phyloP scores from a whole-genome alignment of 192 early-diverging fungal species.

The Coemansia javaensis region DNA sequence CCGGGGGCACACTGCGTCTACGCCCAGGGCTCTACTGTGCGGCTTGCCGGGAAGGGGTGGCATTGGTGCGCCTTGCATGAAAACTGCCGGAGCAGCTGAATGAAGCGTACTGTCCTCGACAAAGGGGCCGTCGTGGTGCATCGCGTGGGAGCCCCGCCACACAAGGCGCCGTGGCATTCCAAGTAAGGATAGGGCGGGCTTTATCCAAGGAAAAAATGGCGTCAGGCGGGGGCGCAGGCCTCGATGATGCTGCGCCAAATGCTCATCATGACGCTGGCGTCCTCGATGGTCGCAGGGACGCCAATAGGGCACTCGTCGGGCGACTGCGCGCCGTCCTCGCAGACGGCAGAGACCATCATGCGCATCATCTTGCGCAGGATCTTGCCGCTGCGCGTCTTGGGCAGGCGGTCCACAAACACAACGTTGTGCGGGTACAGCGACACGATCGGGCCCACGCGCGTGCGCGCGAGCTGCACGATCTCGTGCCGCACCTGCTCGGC shows the following conservation, averaged over 20 bases:
- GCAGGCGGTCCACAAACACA: constrained; percentile 61
- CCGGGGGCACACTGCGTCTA: too few species aligned
- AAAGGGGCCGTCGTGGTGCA: too few species aligned
- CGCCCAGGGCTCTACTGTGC: too few species aligned
- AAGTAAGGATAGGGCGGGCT: too few species aligned
- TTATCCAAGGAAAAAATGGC: too few species aligned
- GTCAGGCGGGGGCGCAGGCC: too few species aligned
- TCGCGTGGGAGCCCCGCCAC: too few species aligned
- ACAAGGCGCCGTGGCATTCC: too few species aligned
- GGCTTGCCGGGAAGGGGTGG: too few species aligned
- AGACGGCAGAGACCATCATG: constrained; percentile 61
- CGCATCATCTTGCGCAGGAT: constrained; percentile 74
- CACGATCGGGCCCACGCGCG: constrained; percentile 75
- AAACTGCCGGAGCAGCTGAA: too few species aligned
- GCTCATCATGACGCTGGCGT: constrained; percentile 55
- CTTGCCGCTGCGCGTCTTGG: constrained; percentile 85
- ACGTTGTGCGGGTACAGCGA: constrained; percentile 68
- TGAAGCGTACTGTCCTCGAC: too few species aligned
- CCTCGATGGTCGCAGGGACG: constrained; percentile 82
- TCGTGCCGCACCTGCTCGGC: constrained; percentile 38
- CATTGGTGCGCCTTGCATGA: too few species aligned
- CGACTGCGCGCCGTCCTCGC: constrained; percentile 29
- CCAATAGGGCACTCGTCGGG: constrained; percentile 32
- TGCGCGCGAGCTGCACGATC: constrained; percentile 58
- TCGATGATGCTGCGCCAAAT: constrained; percentile 31